Evolutionary conservation across 345 rosid genomes (phyloP).

Genomic region (Microcos paniculata): DNA sequence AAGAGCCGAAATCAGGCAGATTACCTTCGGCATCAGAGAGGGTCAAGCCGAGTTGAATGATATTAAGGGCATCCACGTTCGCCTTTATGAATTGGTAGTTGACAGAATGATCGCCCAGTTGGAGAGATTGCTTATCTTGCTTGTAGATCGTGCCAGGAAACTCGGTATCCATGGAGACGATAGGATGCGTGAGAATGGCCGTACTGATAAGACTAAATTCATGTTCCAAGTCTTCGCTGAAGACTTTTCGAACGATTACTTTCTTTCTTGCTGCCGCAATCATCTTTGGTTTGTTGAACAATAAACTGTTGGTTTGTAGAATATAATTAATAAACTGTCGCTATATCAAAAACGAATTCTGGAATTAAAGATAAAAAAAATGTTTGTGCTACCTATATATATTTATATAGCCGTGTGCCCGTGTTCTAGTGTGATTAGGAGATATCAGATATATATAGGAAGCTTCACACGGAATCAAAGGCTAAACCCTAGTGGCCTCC

Average conservation of each 20-base stretch:
- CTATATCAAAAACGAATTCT: too few relatives aligned
- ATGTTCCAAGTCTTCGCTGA: neutral
- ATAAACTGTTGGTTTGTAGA: too few relatives aligned
- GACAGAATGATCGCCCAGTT: neutral
- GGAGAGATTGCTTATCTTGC: neutral
- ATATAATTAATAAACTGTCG: too few relatives aligned
- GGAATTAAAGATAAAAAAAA: too few relatives aligned
- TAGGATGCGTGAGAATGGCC: neutral
- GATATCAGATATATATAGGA: too few relatives aligned
- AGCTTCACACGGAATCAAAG: too few relatives aligned
- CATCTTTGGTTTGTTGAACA: neutral
- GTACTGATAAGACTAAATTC: neutral
- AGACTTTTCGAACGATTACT: neutral
- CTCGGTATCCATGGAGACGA: neutral
- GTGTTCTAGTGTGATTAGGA: too few relatives aligned
- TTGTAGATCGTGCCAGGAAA: neutral
- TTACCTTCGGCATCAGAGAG: neutral
- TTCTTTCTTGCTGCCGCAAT: neutral
- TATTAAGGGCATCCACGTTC: neutral
- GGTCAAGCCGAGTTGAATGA: conserved; percentile 12
- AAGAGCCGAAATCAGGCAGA: neutral
- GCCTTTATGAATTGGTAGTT: neutral
- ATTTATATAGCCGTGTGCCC: too few relatives aligned
- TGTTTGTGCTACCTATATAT: too few relatives aligned
- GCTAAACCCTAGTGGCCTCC: too few relatives aligned